These are phyloP conservation scores for Calonectria henricotiae DNA, from an alignment of 2,329 filamentous ascomycete species.

Conservation along the genomic window DNA sequence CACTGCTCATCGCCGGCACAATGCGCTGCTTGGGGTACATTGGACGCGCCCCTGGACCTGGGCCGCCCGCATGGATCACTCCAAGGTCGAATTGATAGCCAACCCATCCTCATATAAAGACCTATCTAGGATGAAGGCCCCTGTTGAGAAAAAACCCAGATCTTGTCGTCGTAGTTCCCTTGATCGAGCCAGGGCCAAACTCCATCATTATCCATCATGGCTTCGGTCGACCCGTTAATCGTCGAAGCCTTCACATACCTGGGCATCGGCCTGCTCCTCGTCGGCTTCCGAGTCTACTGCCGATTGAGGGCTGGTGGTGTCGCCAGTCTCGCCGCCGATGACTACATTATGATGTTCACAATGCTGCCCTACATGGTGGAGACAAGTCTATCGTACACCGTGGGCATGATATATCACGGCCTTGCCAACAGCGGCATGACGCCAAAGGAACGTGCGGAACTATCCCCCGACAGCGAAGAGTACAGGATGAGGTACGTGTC, in stretches of 20 bases:
- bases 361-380: constrained; percentile 18
- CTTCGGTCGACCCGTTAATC: constrained; percentile 6
- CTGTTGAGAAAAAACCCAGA: not conserved
- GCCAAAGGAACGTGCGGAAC: constrained; percentile 13
- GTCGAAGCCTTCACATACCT: constrained; percentile 29
- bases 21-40: not conserved
- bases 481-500: constrained; percentile 26
- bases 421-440: constrained; percentile 31
- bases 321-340: constrained; percentile 22
- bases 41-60: not conserved
- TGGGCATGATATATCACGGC: constrained; percentile 16
- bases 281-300: constrained; percentile 28
- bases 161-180: no score
- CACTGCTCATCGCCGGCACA: constrained; percentile 6
- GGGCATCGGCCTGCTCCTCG: constrained; percentile 16
- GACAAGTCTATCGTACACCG: constrained; percentile 19
- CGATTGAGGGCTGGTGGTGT: constrained; percentile 8
- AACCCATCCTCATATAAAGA: not conserved
- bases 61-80: not conserved
- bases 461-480: constrained; percentile 31
- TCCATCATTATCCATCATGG: constrained; percentile 7
- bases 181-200: constrained; percentile 4
- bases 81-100: not conserved
- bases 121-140: constrained; percentile 6
- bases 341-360: constrained; percentile 30